A percentile compares a stretch with the other conserved stretches of the same genome.
These are phyloP conservation scores for Boletus putidus DNA, from an alignment of 1,284 basidiomycete genomes.

Conservation along the genomic window DNA sequence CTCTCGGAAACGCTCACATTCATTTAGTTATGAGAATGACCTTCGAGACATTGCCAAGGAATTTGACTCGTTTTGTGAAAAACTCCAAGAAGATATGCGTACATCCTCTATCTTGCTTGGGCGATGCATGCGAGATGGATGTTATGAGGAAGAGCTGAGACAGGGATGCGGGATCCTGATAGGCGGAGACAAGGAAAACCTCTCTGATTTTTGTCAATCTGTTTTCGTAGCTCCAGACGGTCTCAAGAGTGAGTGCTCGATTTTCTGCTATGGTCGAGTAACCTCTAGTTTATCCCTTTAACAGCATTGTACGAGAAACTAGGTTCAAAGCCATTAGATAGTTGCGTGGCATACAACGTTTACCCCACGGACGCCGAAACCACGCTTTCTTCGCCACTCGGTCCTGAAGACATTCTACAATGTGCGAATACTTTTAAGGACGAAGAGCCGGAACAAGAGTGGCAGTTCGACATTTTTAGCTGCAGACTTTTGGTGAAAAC, in stretches of 20 bases:
- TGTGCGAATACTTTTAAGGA: neutral
- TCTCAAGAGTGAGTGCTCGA: neutral
- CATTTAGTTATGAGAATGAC: neutral
- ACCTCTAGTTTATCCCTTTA: neutral
- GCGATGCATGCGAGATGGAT: neutral
- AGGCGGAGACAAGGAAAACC: neutral
- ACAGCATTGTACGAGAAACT: neutral
- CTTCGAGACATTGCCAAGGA: neutral
- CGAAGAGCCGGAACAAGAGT: neutral
- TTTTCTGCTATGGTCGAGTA: neutral
- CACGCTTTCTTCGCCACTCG: neutral
- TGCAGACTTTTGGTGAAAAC: neutral
- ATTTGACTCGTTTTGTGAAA: neutral
- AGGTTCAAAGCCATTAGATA: neutral
- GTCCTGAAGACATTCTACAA: neutral
- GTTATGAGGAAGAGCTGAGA: neutral
- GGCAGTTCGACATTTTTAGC: neutral
- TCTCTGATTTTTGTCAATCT: neutral
- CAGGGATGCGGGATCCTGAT: neutral
- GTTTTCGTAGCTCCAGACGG: neutral
- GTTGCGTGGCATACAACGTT: neutral
- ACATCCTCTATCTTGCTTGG: neutral
- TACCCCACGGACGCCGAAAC: neutral
- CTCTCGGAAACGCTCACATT: neutral
- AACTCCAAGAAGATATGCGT: neutral